phyloP scores from a whole-genome alignment of 2,329 filamentous ascomycete genomes.

The Fusarium heterosporum region DNA sequence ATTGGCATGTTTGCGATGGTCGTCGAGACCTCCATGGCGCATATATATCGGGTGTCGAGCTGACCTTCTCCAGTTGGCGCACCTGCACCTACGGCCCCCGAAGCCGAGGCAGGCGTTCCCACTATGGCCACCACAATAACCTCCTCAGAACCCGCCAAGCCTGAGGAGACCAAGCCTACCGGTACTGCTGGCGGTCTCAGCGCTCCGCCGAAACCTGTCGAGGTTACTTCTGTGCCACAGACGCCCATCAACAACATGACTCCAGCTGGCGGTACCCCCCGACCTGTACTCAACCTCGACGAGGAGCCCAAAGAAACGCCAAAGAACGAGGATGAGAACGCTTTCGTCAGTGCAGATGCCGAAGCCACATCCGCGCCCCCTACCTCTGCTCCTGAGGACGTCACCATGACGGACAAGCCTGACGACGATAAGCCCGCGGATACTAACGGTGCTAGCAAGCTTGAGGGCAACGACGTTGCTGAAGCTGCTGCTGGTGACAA shows the following conservation, averaged over 20 bases:
- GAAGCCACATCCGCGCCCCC: conserved; percentile 41
- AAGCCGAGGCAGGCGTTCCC: conserved; percentile 47
- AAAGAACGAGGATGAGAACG: conserved; percentile 41
- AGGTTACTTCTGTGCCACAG: conserved; percentile 52
- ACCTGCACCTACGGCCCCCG: conserved; percentile 47
- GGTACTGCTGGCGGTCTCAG: conserved; percentile 33
- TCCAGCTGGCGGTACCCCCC: conserved; percentile 52
- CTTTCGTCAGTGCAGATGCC: conserved; percentile 44
- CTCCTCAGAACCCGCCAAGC: conserved; percentile 39
- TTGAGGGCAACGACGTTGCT: conserved; percentile 29
- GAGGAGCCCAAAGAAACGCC: conserved; percentile 48
- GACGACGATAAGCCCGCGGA: conserved; percentile 23
- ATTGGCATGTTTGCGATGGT: conserved; percentile 33
- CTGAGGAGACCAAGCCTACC: conserved; percentile 37
- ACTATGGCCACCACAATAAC: conserved; percentile 44
- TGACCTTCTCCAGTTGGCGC: conserved; percentile 46
- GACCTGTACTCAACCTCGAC: conserved; percentile 51
- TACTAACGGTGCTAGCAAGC: conserved; percentile 39
- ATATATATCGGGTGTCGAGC: conserved; percentile 19
- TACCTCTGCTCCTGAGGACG: conserved; percentile 39
- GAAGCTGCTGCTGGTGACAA: conserved; percentile 49
- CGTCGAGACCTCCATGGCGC: not conserved
- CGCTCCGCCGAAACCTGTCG: conserved; percentile 50
- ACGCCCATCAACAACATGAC: conserved; percentile 53
- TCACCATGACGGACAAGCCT: conserved; percentile 28